Conservation (phyloP, 306 rosid species). For the Trifolium repens region DNA sequence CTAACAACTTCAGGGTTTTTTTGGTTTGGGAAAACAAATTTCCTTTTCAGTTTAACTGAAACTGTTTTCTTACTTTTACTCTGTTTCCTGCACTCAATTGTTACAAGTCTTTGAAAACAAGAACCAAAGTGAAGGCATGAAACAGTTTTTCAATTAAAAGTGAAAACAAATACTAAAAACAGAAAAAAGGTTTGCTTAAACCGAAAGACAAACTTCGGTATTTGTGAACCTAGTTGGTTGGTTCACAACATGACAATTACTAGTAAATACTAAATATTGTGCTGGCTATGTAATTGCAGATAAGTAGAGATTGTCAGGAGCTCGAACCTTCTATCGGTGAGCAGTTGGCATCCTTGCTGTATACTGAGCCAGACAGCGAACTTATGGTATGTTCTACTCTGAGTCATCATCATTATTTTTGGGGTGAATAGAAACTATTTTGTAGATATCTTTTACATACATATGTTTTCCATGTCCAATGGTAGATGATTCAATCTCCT, state of each 20-base stretch:
- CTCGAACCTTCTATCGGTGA: conserved; percentile 90
- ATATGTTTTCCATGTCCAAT: not conserved
- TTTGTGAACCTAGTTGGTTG: not conserved
- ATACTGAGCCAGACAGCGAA: conserved; percentile 98
- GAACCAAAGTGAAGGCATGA: not conserved
- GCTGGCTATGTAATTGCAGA: conserved; percentile 62
- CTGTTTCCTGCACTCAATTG: not conserved
- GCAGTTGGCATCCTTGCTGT: conserved; percentile 95
- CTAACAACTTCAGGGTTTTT: not conserved
- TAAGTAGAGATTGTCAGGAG: conserved; percentile 99
- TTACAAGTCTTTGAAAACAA: conserved; percentile 4
- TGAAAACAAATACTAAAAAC: not conserved
- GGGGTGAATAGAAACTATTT: not conserved
- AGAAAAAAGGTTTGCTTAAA: not conserved
- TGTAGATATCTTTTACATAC: not conserved
- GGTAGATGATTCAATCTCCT: not conserved
- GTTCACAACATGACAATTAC: not conserved
- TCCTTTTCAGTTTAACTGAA: not conserved
- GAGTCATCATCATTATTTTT: conserved; percentile 12
- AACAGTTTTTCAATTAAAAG: not conserved
- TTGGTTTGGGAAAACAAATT: not conserved
- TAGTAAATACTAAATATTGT: conserved; percentile 18
- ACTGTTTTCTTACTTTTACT: not conserved
- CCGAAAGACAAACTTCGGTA: not conserved
- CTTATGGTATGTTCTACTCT: conserved; percentile 78